A percentile compares a stretch with the other conserved stretches of the same genome.
These are phyloP conservation scores for Boletus pseudopeckii DNA, from an alignment of 768 basidiomycete species.

Conservation along the genomic window DNA sequence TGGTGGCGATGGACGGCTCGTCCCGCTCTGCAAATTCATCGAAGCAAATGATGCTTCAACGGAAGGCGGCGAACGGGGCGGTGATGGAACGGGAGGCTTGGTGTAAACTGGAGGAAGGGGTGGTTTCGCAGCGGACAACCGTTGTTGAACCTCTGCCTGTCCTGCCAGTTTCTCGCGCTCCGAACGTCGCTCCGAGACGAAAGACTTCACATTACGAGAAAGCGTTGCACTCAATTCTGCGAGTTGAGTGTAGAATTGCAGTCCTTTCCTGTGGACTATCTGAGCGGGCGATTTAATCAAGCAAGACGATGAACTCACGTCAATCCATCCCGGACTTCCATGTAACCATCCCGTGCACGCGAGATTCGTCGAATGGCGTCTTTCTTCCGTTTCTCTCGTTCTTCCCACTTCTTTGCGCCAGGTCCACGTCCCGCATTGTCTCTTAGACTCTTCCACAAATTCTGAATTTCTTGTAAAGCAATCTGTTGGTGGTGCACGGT, in stretches of 20 bases:
- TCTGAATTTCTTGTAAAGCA: conserved; percentile 68
- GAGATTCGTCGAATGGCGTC: conserved; percentile 71
- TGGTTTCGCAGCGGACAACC: conserved; percentile 45
- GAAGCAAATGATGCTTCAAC: conserved; percentile 53
- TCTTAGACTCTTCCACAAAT: conserved; percentile 70
- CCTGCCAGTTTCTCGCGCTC: conserved; percentile 70
- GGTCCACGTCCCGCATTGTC: conserved; percentile 73
- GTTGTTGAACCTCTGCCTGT: conserved; percentile 70
- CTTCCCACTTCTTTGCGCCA: conserved; percentile 77
- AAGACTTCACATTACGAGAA: conserved; percentile 54
- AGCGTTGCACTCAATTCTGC: conserved; percentile 59
- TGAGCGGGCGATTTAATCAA: conserved; percentile 4
- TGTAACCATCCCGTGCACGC: conserved; percentile 77
- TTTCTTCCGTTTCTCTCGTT: conserved; percentile 74
- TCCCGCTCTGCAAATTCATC: conserved; percentile 45
- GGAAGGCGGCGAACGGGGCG: conserved; percentile 37
- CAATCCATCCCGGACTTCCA: conserved; percentile 82
- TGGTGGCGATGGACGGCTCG: conserved; percentile 28
- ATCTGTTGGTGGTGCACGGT: conserved; percentile 77
- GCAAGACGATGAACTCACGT: conserved; percentile 49
- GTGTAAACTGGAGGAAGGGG: conserved; percentile 39
- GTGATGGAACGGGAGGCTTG: conserved; percentile 49
- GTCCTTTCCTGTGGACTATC: conserved; percentile 61
- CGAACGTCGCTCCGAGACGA: conserved; percentile 55
- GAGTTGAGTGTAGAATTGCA: conserved; percentile 86